Conservation (phyloP, 179 eudicot genomes). For the Pouteria campechiana region DNA sequence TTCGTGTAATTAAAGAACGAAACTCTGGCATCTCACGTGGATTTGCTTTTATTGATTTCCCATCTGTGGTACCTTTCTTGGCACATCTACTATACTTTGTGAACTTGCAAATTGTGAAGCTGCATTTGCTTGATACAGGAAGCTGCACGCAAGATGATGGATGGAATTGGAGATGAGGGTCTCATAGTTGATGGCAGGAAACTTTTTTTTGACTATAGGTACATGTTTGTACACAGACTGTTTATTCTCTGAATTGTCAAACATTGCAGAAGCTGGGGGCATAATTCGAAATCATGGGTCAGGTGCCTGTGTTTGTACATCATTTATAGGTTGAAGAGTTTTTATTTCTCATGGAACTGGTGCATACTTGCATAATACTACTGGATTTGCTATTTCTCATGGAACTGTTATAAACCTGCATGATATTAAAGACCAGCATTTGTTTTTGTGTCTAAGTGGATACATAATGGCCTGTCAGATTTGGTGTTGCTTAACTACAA, state of each 20-base stretch:
- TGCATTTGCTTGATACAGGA: constrained; percentile 33
- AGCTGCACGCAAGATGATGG: constrained; percentile 90
- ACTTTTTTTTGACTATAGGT: constrained; percentile 94
- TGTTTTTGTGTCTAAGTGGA: too few species aligned
- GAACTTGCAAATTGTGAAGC: not conserved
- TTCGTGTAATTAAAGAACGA: constrained; percentile 88
- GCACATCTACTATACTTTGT: not conserved
- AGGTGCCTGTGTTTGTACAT: too few species aligned
- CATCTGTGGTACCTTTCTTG: constrained; percentile 57
- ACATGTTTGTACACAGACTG: constrained; percentile 1
- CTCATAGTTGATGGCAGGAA: constrained; percentile 81
- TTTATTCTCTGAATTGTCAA: not conserved
- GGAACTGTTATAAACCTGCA: too few species aligned
- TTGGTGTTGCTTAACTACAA: too few species aligned
- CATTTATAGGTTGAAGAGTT: too few species aligned
- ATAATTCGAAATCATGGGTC: too few species aligned
- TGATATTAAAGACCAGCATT: too few species aligned
- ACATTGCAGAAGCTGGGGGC: too few species aligned
- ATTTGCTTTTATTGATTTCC: constrained; percentile 94
- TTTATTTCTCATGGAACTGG: too few species aligned
- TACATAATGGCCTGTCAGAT: too few species aligned
- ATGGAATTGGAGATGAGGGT: constrained; percentile 79
- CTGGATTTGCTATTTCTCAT: too few species aligned
- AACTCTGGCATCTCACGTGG: constrained; percentile 91
- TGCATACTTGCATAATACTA: too few species aligned